These are phyloP conservation scores for Dichomitus squalens DNA, from an alignment of 1,284 basidiomycete genomes.

Conservation along the genomic window DNA sequence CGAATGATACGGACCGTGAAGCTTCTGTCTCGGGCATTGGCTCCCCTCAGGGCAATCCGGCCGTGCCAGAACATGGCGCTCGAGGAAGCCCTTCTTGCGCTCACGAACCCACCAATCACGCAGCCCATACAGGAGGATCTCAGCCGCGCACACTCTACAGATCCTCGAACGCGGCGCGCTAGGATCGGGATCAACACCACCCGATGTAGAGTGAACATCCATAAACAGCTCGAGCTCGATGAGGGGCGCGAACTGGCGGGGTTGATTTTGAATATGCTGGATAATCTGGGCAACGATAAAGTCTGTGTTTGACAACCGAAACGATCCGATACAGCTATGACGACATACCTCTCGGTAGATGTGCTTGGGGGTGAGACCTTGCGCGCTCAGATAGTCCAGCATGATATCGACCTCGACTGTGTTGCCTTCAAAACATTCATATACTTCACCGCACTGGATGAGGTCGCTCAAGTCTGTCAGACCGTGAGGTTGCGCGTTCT, in stretches of 20 bases:
- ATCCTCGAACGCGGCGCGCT: constrained; percentile 56
- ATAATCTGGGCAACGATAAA: constrained; percentile 50
- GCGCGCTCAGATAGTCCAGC: constrained; percentile 70
- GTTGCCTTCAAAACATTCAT: constrained; percentile 76
- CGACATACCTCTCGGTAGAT: constrained; percentile 71
- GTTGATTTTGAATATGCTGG: constrained; percentile 56
- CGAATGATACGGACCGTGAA: constrained; percentile 53
- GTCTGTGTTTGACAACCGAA: background rate
- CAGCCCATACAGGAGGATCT: constrained; percentile 72
- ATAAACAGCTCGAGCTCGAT: constrained; percentile 69
- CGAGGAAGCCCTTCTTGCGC: constrained; percentile 64
- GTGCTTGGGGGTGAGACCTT: constrained; percentile 60
- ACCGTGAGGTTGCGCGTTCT: constrained; percentile 66
- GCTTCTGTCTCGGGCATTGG: constrained; percentile 58
- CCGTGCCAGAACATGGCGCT: constrained; percentile 50
- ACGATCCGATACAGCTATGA: background rate
- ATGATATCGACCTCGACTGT: constrained; percentile 77
- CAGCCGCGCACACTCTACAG: constrained; percentile 71
- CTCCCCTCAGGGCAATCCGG: constrained; percentile 66
- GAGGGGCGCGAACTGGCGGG: constrained; percentile 61
- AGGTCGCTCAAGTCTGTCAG: constrained; percentile 67
- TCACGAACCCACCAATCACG: constrained; percentile 81
- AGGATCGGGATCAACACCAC: constrained; percentile 55
- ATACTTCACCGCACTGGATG: constrained; percentile 71
- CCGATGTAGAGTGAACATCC: constrained; percentile 60